Evolutionary conservation across 768 basidiomycete genomes (phyloP).

Genomic region (Suillus luteus): DNA sequence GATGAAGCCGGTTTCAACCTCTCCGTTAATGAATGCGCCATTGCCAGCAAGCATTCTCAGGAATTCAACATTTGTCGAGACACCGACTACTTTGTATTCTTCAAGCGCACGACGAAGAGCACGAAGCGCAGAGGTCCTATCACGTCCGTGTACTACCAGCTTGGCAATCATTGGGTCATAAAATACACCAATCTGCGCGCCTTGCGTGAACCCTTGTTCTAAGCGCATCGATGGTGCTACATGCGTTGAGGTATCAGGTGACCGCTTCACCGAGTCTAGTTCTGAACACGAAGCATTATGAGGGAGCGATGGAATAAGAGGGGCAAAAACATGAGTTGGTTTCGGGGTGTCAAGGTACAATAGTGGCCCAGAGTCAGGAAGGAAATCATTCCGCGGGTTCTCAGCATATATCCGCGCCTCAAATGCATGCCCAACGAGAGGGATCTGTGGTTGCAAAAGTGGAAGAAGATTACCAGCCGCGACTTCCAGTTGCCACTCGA

Average conservation of each 20-base stretch:
- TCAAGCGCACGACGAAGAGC: conserved; percentile 79
- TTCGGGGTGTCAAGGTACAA: conserved; percentile 79
- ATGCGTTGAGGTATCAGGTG: conserved; percentile 19
- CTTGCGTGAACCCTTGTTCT: conserved; percentile 85
- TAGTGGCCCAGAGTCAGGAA: conserved; percentile 86
- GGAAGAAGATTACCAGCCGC: conserved; percentile 88
- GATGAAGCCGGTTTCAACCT: conserved; percentile 94
- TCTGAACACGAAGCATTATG: neutral
- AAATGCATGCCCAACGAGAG: conserved; percentile 89
- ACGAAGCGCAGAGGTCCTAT: conserved; percentile 82
- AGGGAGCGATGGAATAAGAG: conserved; percentile 28
- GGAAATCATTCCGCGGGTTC: conserved; percentile 89
- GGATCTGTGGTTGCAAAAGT: conserved; percentile 73
- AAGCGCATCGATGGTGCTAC: conserved; percentile 73
- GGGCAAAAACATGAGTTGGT: conserved; percentile 71
- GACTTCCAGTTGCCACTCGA: conserved; percentile 94
- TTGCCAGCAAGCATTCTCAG: conserved; percentile 77
- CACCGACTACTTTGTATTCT: conserved; percentile 89
- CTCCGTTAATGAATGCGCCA: conserved; percentile 69
- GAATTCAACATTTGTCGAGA: conserved; percentile 92
- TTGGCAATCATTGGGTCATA: conserved; percentile 95
- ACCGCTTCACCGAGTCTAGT: conserved; percentile 22
- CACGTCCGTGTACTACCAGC: conserved; percentile 84
- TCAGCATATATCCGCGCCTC: conserved; percentile 97
- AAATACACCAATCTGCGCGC: conserved; percentile 81